Conservation (phyloP, 805 yeast genomes). For the Schizosaccharomyces osmophilus region DNA sequence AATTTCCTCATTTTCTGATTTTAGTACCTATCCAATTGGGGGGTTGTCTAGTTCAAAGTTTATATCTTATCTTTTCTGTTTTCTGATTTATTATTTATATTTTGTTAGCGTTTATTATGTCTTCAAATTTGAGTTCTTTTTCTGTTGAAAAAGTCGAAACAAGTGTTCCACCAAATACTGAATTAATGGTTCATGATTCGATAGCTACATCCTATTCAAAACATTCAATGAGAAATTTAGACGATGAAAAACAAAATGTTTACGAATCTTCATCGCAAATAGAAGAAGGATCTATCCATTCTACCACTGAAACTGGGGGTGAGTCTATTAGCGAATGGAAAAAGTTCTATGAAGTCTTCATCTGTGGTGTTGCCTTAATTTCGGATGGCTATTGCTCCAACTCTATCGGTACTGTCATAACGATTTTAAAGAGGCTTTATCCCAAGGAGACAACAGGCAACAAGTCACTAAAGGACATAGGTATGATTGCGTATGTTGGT, state of each 20-base stretch:
- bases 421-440: background rate
- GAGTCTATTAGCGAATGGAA: background rate
- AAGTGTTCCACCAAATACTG: no score
- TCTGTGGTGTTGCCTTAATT: background rate
- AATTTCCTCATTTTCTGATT: no score
- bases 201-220: no score
- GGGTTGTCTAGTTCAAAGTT: no score
- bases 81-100: no score
- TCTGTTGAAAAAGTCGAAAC: no score
- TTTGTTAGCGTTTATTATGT: no score
- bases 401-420: background rate
- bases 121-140: no score
- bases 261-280: background rate
- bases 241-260: background rate
- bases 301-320: background rate
- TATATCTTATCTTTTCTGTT: no score
- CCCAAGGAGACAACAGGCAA: background rate
- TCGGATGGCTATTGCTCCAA: conserved; percentile 1
- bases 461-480: background rate
- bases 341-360: background rate
- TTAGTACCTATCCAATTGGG: no score
- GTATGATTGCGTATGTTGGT: conserved; percentile 59
- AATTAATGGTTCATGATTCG: no score
- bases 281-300: no score
- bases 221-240: background rate